Evolutionary conservation across 257 asterid genomes (phyloP), one percentile per base, ranked within the genome.

Genomic region (Fraxinus excelsior): DNA sequence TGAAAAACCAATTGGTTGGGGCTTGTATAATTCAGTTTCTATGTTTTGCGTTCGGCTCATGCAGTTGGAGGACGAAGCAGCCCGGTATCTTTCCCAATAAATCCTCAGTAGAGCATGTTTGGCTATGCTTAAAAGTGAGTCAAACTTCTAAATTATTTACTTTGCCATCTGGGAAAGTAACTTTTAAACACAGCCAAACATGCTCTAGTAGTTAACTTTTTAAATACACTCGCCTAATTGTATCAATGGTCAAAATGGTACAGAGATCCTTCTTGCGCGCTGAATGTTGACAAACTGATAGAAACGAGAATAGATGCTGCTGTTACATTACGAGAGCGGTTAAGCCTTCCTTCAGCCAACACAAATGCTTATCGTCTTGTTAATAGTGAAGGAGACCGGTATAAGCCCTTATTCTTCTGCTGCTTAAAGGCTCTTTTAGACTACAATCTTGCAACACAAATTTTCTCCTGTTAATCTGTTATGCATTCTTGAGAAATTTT

Each of bases 371-470:
- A 87, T 82, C 98, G 99, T 72, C 97, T 94, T 28, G 87, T 94
- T 77, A 94, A 93, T 85, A 95, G 99, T 18, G 98, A 95, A 91
- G 99, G 99, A 71, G 99, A 93, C 76, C 80, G 99, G 99, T 92
- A 85, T 32, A 73, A 18, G 53, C 78, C 72, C 21, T 72, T 81
- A 29, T 56, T 62, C 60, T 29, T 46, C 21, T 66, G 42, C 18
- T 70, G n/a, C 19, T 65, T 35, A 35, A 26, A 7, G 13, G 8
- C 5, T 16, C 23, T 60, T 40, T 46, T 46, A 37, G 67, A 25
- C 31, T 60, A 18, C 8, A 18, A 9, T 18, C 4, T 12, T 44
- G 13, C 26, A 60, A 32, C 46, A 40, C 29, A 70, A 11, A 25
- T 0, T n/a, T 68, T 51, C 62, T 51, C 25, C 9, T 18, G 19